Base-by-base conservation (phyloP, 2,329 filamentous ascomycete genomes). In the Pestalotiopsis fici region DNA sequence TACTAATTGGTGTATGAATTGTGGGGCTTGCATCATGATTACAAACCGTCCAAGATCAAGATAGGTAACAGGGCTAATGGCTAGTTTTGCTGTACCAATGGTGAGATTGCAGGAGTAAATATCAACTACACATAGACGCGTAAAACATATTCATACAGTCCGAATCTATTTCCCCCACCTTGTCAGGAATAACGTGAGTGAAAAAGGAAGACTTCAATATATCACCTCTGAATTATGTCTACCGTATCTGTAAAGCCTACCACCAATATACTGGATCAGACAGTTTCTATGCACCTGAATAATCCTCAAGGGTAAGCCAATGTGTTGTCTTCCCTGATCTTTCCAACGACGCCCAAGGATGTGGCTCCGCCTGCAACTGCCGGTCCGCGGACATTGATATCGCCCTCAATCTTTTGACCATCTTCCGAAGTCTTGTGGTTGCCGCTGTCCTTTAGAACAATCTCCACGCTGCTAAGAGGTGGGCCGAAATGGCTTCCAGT, bases 401-500 rank as follows among this genome's bases (percentile, higher is more conserved):
- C 86, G 76, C 92, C 92, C 69, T 69, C 67, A 21, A 69, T 64
- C 11, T 86, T 80, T 55, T 85, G 83, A 69, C 81, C 82, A 11
- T 88, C 85, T 70, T 93, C 90, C 0, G 87, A 90, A 2, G 90
- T 91, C 78, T 88, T 90, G 69, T 87, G 81, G 39, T 81, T 79
- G 4, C 82, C 82, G 37, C 83, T 88, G 75, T 94, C 91, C 72
- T 85, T 87, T 69, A 97, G 78, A 74, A 92, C 87, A 50, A 98
- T 78, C 81, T 98, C 95, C 1, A 95, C 87, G 72, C 90, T 91
- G 70, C 91, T 93, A 54, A 96, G 76, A 2, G 95, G 95, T 11
- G 91, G 85, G 3, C 96, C 96, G 75, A 98, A 97, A 78, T 97
- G 94, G 12, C 84, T 83, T 65, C 78, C 81, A 68, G 76, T 77